phyloP scores from a whole-genome alignment of 495 filamentous ascomycete species.

The Penicillium maclennaniae region DNA sequence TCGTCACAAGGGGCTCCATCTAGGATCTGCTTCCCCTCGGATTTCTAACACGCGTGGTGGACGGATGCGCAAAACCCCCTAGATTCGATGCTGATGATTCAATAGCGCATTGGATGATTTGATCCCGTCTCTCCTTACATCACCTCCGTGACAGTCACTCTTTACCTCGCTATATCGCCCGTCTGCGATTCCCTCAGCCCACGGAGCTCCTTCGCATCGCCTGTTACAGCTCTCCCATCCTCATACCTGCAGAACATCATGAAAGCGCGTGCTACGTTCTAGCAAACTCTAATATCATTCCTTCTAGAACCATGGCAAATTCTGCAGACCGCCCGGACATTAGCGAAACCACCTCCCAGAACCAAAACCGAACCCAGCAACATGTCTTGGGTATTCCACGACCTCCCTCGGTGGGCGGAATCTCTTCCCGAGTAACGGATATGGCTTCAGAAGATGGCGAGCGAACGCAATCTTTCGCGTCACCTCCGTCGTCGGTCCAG shows the following conservation, averaged over 20 bases:
- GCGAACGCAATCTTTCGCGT: constrained; percentile 37
- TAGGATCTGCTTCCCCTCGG: constrained; percentile 10
- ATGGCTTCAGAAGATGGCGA: constrained; percentile 57
- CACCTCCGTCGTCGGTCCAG: constrained; percentile 42
- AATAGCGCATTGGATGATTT: constrained; percentile 5
- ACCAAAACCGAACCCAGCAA: constrained; percentile 8
- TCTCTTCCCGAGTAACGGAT: constrained; percentile 85
- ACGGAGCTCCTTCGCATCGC: neutral
- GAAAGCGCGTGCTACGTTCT: constrained; percentile 15
- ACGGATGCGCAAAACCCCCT: neutral
- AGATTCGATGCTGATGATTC: constrained; percentile 6
- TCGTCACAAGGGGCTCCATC: constrained; percentile 20
- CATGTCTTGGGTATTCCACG: constrained; percentile 42
- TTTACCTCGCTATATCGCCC: constrained; percentile 10
- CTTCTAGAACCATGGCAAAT: constrained; percentile 24
- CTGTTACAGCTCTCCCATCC: neutral
- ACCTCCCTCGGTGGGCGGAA: constrained; percentile 51
- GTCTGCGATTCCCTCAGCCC: neutral
- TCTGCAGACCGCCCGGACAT: constrained; percentile 24
- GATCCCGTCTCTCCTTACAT: constrained; percentile 6
- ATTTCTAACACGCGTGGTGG: constrained; percentile 15
- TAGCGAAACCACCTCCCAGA: constrained; percentile 22
- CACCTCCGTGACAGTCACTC: constrained; percentile 11
- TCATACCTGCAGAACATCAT: constrained; percentile 15
- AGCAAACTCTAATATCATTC: constrained; percentile 6